phyloP scores from a whole-genome alignment of 2,329 filamentous ascomycete genomes.

The Pseudocercospora cruenta region DNA sequence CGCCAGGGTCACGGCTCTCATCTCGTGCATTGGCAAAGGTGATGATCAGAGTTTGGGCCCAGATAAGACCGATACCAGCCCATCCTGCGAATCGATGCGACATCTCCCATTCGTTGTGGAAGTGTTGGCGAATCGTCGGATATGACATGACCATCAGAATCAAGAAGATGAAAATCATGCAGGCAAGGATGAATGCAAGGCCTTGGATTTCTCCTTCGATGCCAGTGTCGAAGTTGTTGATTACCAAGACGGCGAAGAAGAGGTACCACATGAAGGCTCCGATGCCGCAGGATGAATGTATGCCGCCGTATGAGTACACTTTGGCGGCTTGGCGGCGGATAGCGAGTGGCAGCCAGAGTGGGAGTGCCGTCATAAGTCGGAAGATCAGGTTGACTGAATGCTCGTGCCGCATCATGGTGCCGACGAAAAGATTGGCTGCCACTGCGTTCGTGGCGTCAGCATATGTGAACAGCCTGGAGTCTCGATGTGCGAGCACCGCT shows the following conservation, averaged over 20 bases:
- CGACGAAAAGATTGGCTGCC: constrained; percentile 40
- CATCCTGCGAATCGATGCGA: constrained; percentile 76
- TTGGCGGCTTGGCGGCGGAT: constrained; percentile 44
- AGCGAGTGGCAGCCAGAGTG: constrained; percentile 39
- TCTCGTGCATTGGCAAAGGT: constrained; percentile 33
- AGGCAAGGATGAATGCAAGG: constrained; percentile 51
- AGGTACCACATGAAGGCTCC: constrained; percentile 51
- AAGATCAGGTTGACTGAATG: constrained; percentile 47
- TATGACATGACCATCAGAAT: constrained; percentile 66
- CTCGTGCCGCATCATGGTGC: constrained; percentile 45
- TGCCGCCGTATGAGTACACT: constrained; percentile 46
- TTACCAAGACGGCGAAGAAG: constrained; percentile 42
- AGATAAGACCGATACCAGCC: constrained; percentile 67
- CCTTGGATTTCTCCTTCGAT: constrained; percentile 10
- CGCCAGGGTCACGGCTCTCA: constrained; percentile 37
- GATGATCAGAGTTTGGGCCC: constrained; percentile 61
- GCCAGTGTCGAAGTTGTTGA: constrained; percentile 29
- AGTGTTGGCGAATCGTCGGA: constrained; percentile 63
- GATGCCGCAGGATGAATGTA: constrained; percentile 44
- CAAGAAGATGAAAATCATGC: constrained; percentile 62
- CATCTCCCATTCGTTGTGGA: constrained; percentile 72
- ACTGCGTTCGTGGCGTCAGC: constrained; percentile 39
- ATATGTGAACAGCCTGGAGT: constrained; percentile 26
- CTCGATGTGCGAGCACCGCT: not conserved
- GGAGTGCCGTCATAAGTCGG: constrained; percentile 38